phyloP scores from a whole-genome alignment of 2,329 filamentous ascomycete genomes.

The Colletotrichum plurivorum region DNA sequence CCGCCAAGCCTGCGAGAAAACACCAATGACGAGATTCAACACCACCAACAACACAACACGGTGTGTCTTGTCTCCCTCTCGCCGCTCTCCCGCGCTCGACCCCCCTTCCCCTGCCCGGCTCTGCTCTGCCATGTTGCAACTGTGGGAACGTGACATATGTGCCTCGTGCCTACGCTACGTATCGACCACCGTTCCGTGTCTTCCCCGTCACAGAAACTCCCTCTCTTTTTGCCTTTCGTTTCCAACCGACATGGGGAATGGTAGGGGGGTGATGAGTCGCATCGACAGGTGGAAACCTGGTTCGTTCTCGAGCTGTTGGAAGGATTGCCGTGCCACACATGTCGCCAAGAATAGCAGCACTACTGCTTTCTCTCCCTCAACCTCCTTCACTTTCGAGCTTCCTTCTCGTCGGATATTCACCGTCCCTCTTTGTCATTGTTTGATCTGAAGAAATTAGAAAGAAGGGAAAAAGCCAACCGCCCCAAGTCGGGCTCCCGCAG shows the following conservation, averaged over 20 bases:
- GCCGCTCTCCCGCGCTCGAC: constrained; percentile 33
- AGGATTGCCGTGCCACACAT: constrained; percentile 12
- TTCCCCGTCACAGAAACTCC: constrained; percentile 4
- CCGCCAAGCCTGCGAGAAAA: neutral
- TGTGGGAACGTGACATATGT: neutral
- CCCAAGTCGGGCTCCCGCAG: constrained; percentile 10
- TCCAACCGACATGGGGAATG: constrained; percentile 16
- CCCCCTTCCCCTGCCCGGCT: neutral
- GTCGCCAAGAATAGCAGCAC: constrained; percentile 32
- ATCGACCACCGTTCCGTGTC: neutral
- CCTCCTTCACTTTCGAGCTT: neutral
- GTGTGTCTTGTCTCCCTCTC: neutral
- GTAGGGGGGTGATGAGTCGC: neutral
- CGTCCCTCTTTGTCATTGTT: constrained; percentile 28
- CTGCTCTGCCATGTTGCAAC: neutral
- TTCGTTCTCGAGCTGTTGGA: constrained; percentile 4
- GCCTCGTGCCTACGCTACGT: neutral
- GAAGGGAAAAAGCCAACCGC: constrained; percentile 1
- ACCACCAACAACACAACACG: too few relatives aligned
- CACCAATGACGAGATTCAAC: constrained; percentile 10
- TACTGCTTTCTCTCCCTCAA: neutral
- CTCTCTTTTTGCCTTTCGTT: constrained; percentile 18
- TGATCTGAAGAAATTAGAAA: constrained; percentile 20
- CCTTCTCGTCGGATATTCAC: constrained; percentile 28
- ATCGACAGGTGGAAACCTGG: constrained; percentile 12